Evolutionary conservation across 208 protist species (phyloP).

Genomic region (Balamuthia mandrillaris): DNA sequence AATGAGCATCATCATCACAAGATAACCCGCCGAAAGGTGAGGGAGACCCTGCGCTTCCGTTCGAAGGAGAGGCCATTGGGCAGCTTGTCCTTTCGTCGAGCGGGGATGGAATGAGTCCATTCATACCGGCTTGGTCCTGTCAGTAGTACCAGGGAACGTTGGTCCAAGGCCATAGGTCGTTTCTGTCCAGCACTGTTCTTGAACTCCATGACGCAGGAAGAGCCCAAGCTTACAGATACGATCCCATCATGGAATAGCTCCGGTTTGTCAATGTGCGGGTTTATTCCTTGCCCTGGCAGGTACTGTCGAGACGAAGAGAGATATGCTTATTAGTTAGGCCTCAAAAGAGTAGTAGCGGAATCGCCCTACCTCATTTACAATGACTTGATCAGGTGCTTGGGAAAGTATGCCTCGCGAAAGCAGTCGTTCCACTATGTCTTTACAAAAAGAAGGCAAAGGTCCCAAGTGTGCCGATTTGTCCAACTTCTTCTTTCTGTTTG

Average conservation of each 20-base stretch:
- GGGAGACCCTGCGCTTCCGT: background rate
- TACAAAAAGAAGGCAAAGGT: background rate
- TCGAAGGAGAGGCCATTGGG: background rate
- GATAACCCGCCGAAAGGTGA: background rate
- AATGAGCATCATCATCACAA: too few species aligned
- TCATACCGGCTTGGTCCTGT: background rate
- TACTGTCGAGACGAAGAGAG: background rate
- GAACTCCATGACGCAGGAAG: constrained; percentile 19
- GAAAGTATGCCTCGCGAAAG: background rate
- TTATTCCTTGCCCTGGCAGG: background rate
- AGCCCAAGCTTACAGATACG: constrained; percentile 3
- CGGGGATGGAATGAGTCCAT: constrained; percentile 7
- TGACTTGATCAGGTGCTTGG: constrained; percentile 6
- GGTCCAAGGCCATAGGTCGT: background rate
- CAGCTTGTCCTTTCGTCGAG: background rate
- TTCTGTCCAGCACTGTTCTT: constrained; percentile 2
- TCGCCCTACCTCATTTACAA: constrained; percentile 3
- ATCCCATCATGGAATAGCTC: constrained; percentile 16
- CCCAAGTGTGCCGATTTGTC: background rate
- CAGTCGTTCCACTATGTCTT: background rate
- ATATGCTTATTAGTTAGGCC: background rate
- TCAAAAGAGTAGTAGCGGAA: background rate
- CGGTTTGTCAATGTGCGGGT: constrained; percentile 2
- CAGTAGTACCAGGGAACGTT: background rate
- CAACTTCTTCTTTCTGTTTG: background rate